Evolutionary conservation across 768 basidiomycete genomes (phyloP).

Genomic region (Termitomyces heimii): DNA sequence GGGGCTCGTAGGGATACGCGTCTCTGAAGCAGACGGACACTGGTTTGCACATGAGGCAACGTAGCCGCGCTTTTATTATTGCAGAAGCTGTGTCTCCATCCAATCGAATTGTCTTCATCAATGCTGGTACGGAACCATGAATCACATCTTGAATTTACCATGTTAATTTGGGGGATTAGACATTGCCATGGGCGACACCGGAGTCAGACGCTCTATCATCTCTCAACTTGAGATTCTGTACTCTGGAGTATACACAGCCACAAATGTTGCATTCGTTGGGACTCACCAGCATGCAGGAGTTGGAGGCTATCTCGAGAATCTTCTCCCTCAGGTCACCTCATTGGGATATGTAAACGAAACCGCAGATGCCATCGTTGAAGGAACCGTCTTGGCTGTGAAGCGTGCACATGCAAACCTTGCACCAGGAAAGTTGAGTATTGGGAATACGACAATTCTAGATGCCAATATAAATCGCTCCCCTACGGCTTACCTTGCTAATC

Average conservation of each 20-base stretch:
- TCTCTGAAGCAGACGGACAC: conserved; percentile 57
- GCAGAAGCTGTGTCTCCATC: conserved; percentile 51
- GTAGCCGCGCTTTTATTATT: conserved; percentile 71
- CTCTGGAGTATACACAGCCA: conserved; percentile 57
- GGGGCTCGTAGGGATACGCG: conserved; percentile 54
- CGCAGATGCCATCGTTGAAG: conserved; percentile 64
- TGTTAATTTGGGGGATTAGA: conserved; percentile 31
- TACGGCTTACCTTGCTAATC: conserved; percentile 71
- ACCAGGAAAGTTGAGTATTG: conserved; percentile 53
- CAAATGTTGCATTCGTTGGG: conserved; percentile 70
- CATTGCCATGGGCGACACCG: conserved; percentile 78
- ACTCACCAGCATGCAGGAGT: conserved; percentile 78
- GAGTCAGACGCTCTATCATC: conserved; percentile 67
- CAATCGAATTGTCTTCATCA: conserved; percentile 69
- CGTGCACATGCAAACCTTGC: conserved; percentile 59
- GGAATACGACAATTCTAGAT: conserved; percentile 62
- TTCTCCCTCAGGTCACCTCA: conserved; percentile 71
- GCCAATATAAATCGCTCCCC: conserved; percentile 75
- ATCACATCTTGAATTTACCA: neutral
- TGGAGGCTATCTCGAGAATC: conserved; percentile 64
- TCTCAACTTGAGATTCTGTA: conserved; percentile 46
- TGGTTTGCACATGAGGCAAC: conserved; percentile 74
- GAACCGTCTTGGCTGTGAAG: conserved; percentile 62
- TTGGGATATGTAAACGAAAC: conserved; percentile 69
- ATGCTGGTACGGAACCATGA: conserved; percentile 40